A percentile compares a stretch with the other conserved stretches of the same genome.
These are phyloP conservation scores for Candida silvatica DNA, from an alignment of 805 yeast species.

Conservation along the genomic window DNA sequence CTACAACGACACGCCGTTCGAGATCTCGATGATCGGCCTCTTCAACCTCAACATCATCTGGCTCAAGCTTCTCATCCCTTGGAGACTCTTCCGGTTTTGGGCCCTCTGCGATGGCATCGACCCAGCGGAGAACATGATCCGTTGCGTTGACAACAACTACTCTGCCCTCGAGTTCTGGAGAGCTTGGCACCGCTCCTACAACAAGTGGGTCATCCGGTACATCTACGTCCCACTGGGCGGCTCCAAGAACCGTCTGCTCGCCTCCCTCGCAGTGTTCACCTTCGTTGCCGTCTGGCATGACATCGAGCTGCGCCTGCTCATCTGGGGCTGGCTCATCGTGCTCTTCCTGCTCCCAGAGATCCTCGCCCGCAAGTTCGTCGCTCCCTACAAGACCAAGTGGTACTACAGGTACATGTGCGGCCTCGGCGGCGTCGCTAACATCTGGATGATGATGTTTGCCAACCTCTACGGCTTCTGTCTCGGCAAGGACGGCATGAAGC, in stretches of 20 bases:
- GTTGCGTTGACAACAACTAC: slow-evolving; percentile 92
- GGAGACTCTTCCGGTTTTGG: slow-evolving; percentile 96
- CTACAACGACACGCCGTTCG: slow-evolving; percentile 84
- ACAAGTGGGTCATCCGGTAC: slow-evolving; percentile 84
- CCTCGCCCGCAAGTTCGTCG: slow-evolving; percentile 39
- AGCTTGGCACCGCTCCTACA: slow-evolving; percentile 95
- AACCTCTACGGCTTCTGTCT: slow-evolving; percentile 91
- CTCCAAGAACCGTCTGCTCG: slow-evolving; percentile 56
- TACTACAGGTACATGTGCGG: slow-evolving; percentile 84
- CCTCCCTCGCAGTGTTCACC: slow-evolving; percentile 79
- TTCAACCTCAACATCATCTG: slow-evolving; percentile 87
- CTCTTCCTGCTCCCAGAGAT: slow-evolving; percentile 83
- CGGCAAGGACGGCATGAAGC: slow-evolving; percentile 76
- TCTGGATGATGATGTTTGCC: slow-evolving; percentile 98
- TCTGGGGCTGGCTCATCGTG: slow-evolving; percentile 97
- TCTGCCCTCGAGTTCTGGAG: slow-evolving; percentile 96
- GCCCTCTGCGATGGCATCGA: slow-evolving; percentile 86
- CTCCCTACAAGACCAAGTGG: slow-evolving; percentile 29
- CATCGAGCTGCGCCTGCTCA: slow-evolving; percentile 70
- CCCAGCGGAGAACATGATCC: slow-evolving; percentile 95
- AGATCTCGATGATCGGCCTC: slow-evolving; percentile 88
- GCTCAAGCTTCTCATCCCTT: slow-evolving; percentile 88
- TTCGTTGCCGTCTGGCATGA: slow-evolving; percentile 99
- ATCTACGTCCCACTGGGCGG: slow-evolving; percentile 93
- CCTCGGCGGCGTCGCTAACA: slow-evolving; percentile 77